Percentiles rank a stretch among this genome's conserved stretches.
phyloP scores from a whole-genome alignment of 352 stramenopile species.

The Phytopythium cucurbitacearum region DNA sequence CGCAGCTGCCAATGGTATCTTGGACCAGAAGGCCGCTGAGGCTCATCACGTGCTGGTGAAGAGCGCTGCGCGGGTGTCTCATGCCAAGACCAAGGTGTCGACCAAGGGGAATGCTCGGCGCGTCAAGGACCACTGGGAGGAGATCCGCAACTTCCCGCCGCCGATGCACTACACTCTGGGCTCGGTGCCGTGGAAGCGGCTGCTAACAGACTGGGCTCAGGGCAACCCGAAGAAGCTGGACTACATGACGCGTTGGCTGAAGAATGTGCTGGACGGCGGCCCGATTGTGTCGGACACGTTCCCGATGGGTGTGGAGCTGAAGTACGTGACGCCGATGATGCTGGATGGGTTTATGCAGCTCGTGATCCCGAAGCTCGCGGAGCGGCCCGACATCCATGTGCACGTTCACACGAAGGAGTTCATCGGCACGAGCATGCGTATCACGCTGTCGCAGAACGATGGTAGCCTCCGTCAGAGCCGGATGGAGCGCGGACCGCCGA shows the following conservation, averaged over 20 bases:
- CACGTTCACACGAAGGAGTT: conserved; percentile 90
- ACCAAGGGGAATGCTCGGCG: conserved; percentile 74
- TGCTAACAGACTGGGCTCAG: conserved; percentile 85
- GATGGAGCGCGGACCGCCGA: conserved; percentile 27
- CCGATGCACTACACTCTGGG: conserved; percentile 82
- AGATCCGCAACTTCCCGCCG: conserved; percentile 82
- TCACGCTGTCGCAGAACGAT: conserved; percentile 72
- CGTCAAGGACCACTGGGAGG: conserved; percentile 87
- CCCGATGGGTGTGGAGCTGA: conserved; percentile 85
- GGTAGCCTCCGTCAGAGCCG: conserved; percentile 10
- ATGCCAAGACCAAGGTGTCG: conserved; percentile 66
- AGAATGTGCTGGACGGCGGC: conserved; percentile 84
- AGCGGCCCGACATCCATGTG: conserved; percentile 79
- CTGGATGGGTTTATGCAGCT: conserved; percentile 88
- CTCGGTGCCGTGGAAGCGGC: conserved; percentile 81
- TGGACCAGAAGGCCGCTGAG: conserved; percentile 54
- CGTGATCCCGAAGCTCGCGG: conserved; percentile 83
- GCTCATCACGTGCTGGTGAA: conserved; percentile 71
- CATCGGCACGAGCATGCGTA: conserved; percentile 88
- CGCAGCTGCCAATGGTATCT: conserved; percentile 24
- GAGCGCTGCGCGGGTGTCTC: conserved; percentile 52
- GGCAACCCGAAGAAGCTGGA: conserved; percentile 89
- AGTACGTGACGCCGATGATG: conserved; percentile 90
- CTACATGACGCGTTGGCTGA: conserved; percentile 88
- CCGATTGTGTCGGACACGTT: conserved; percentile 86